Evolutionary conservation across 768 basidiomycete species (phyloP).

Genomic region (Tylopilus plumbeoviolaceoides): DNA sequence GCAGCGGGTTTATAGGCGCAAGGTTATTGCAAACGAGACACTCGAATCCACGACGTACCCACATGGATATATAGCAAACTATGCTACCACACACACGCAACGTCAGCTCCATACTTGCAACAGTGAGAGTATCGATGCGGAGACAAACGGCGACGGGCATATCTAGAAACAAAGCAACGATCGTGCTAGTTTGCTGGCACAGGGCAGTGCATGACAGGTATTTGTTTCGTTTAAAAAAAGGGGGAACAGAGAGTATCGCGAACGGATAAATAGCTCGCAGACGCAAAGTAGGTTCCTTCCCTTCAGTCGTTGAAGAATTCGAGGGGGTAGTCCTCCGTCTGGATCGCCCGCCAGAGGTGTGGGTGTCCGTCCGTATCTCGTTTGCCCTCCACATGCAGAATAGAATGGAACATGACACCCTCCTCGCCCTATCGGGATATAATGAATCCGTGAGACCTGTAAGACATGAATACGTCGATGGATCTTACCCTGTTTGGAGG

Average conservation of each 20-base stretch:
- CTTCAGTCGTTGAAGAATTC: constrained; percentile 28
- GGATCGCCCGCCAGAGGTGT: constrained; percentile 61
- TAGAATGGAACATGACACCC: constrained; percentile 68
- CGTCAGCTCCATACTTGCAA: not conserved
- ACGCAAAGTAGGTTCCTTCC: not conserved
- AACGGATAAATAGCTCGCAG: not conserved
- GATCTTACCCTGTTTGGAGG: constrained; percentile 61
- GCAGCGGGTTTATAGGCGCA: not conserved
- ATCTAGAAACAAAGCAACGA: constrained; percentile 1
- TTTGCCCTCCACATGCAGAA: constrained; percentile 58
- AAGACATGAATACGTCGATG: not conserved
- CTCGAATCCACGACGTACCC: not conserved
- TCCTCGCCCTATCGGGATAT: constrained; percentile 47
- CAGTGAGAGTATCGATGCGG: constrained; percentile 12
- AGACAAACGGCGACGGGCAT: not conserved
- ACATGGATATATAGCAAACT: constrained; percentile 5
- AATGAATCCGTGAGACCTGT: constrained; percentile 8
- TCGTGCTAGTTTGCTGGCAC: constrained; percentile 8
- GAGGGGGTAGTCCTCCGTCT: constrained; percentile 52
- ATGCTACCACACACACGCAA: constrained; percentile 7
- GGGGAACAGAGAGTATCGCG: not conserved
- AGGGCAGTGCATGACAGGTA: constrained; percentile 8
- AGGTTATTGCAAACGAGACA: no score
- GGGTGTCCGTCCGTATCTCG: constrained; percentile 45
- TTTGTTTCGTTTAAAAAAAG: constrained; percentile 16